Evolutionary conservation across 2,329 filamentous ascomycete species (phyloP).

Genomic region (Fonsecaea monophora): DNA sequence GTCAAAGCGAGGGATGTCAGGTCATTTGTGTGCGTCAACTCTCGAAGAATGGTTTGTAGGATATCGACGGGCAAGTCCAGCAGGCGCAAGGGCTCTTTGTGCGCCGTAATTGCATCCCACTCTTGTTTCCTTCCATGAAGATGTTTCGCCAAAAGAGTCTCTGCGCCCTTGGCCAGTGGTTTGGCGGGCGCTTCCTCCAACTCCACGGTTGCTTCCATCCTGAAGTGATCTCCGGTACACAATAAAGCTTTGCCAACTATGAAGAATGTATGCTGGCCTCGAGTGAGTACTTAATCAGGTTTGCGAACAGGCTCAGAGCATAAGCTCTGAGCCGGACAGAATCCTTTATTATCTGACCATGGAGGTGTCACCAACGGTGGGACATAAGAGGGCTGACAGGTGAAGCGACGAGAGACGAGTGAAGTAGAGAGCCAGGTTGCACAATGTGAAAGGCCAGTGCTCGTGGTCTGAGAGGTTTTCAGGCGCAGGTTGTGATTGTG

Average conservation of each 20-base stretch:
- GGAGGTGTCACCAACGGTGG: constrained; percentile 22
- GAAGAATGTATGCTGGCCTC: background rate
- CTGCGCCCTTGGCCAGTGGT: constrained; percentile 11
- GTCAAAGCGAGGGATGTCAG: constrained; percentile 78
- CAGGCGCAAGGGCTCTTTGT: constrained; percentile 66
- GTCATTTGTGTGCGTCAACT: constrained; percentile 83
- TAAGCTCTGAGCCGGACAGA: constrained; percentile 31
- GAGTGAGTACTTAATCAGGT: background rate
- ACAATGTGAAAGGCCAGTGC: constrained; percentile 4
- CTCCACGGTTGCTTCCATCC: constrained; percentile 27
- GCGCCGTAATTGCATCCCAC: constrained; percentile 43
- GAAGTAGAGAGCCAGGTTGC: constrained; percentile 22
- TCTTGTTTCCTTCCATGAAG: constrained; percentile 39
- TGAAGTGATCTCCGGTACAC: constrained; percentile 3
- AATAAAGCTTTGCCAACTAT: background rate
- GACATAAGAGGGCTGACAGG: constrained; percentile 17
- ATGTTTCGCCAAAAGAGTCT: constrained; percentile 35
- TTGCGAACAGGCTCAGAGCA: constrained; percentile 32
- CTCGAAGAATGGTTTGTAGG: constrained; percentile 77
- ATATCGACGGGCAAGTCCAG: constrained; percentile 80
- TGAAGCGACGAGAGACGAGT: constrained; percentile 22
- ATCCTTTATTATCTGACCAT: constrained; percentile 32
- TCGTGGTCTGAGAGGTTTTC: background rate
- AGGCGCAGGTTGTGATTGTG: constrained; percentile 7
- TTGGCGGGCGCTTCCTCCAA: constrained; percentile 24